Evolutionary conservation across 331 rosid species (phyloP).

Genomic region (Phaseolus coccineus): DNA sequence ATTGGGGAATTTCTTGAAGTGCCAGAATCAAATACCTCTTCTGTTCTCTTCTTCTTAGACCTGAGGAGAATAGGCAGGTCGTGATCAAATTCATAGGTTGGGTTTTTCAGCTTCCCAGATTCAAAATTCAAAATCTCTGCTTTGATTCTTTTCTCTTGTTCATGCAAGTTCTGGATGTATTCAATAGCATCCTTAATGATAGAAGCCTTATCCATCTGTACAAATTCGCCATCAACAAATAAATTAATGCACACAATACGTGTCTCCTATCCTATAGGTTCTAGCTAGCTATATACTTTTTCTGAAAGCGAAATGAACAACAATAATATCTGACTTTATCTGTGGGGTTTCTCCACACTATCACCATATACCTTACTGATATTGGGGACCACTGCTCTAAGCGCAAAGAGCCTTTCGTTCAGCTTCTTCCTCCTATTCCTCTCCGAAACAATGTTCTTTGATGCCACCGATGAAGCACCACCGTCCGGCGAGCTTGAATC

Average conservation of each 20-base stretch:
- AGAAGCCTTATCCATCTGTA: conserved; percentile 91
- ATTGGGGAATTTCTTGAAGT: conserved; percentile 60
- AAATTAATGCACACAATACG: neutral
- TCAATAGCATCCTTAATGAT: conserved; percentile 85
- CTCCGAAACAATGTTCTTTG: conserved; percentile 83
- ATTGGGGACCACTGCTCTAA: conserved; percentile 87
- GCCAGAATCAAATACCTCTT: conserved; percentile 47
- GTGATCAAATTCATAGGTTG: conserved; percentile 47
- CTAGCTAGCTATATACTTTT: neutral
- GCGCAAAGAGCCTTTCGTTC: conserved; percentile 77
- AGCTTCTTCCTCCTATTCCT: conserved; percentile 88
- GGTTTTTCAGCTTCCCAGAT: conserved; percentile 53
- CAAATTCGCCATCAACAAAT: neutral
- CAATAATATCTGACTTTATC: too few species aligned
- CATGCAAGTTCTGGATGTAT: conserved; percentile 73
- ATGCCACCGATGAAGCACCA: conserved; percentile 64
- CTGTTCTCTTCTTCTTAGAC: conserved; percentile 72
- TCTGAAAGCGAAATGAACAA: too few species aligned
- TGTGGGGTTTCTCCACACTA: neutral
- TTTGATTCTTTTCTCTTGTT: conserved; percentile 69
- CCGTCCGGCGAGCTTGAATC: conserved; percentile 94
- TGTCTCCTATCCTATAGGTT: too few species aligned
- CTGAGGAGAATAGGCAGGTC: conserved; percentile 56
- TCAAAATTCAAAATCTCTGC: conserved; percentile 77
- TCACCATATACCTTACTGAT: conserved; percentile 67